These are phyloP conservation scores for Schwanniomyces yamadae DNA, from an alignment of 805 yeast genomes.

Conservation along the genomic window DNA sequence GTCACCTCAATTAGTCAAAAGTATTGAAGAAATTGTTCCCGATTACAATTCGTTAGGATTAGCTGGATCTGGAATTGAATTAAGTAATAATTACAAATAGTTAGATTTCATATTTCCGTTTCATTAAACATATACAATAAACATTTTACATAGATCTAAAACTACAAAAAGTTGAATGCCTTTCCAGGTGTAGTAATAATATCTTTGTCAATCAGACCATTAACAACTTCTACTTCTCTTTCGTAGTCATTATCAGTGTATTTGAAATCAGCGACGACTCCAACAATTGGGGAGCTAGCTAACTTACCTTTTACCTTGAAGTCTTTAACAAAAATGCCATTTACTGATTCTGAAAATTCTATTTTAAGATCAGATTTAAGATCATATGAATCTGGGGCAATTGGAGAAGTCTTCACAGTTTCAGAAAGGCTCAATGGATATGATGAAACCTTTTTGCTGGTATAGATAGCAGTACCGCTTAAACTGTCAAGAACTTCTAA, in stretches of 20 bases:
- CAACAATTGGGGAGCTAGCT: conserved; percentile 9
- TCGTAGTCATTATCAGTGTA: not conserved
- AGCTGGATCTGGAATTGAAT: not conserved
- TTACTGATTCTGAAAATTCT: conserved; percentile 5
- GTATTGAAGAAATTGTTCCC: conserved; percentile 21
- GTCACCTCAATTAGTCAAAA: conserved; percentile 29
- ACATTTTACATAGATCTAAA: too few relatives aligned
- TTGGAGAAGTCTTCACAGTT: conserved; percentile 6
- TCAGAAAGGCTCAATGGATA: conserved; percentile 13
- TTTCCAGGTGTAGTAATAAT: too few relatives aligned
- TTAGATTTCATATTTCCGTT: not conserved
- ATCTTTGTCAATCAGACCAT: conserved; percentile 15
- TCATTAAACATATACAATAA: not conserved
- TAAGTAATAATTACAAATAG: not conserved
- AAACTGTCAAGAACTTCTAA: conserved; percentile 5
- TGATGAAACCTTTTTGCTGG: conserved; percentile 5
- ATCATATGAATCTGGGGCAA: conserved; percentile 1
- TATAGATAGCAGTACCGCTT: conserved; percentile 6
- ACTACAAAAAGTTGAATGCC: too few relatives aligned
- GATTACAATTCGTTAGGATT: conserved; percentile 16
- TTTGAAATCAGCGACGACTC: conserved; percentile 12
- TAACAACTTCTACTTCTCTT: conserved; percentile 14
- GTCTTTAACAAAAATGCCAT: conserved; percentile 7
- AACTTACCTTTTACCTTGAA: conserved; percentile 11
- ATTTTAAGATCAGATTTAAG: conserved; percentile 9